phyloP scores from a whole-genome alignment of 2,329 filamentous ascomycete species.

The Colletotrichum salicis region DNA sequence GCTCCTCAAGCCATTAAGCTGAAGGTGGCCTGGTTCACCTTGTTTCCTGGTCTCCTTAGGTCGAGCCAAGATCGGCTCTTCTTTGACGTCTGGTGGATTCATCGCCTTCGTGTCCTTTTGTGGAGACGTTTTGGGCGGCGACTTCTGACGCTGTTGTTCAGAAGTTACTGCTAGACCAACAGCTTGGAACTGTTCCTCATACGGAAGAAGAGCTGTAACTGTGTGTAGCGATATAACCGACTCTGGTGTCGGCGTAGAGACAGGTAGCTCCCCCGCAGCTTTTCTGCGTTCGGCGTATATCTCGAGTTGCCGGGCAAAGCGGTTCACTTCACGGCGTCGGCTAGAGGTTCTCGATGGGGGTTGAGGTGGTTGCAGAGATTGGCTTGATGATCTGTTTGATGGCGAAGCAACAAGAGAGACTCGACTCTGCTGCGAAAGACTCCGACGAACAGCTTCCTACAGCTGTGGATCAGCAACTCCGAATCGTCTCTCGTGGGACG shows the following conservation, averaged over 20 bases:
- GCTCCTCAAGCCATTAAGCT: slow-evolving; percentile 34
- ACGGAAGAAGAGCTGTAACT: slow-evolving; percentile 64
- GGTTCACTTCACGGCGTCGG: slow-evolving; percentile 53
- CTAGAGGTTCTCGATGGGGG: slow-evolving; percentile 54
- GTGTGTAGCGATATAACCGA: slow-evolving; percentile 60
- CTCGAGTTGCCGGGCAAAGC: slow-evolving; percentile 37
- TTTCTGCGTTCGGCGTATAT: slow-evolving; percentile 44
- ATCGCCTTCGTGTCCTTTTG: background rate
- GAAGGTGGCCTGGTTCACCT: slow-evolving; percentile 11
- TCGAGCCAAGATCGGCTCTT: slow-evolving; percentile 18
- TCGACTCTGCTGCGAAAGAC: slow-evolving; percentile 36
- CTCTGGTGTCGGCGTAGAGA: slow-evolving; percentile 53
- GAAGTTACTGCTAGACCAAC: slow-evolving; percentile 69
- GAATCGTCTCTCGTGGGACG: slow-evolving; percentile 22
- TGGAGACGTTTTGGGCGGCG: slow-evolving; percentile 13
- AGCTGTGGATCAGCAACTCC: slow-evolving; percentile 34
- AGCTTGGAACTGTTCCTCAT: slow-evolving; percentile 61
- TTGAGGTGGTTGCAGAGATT: slow-evolving; percentile 4
- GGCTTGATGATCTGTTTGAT: slow-evolving; percentile 1
- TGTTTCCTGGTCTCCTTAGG: background rate
- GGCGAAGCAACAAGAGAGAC: slow-evolving; percentile 32
- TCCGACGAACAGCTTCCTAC: slow-evolving; percentile 35
- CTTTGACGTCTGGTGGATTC: background rate
- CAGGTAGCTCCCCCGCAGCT: slow-evolving; percentile 49
- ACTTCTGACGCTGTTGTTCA: slow-evolving; percentile 50